A percentile compares a stretch with the other conserved stretches of the same genome.
Conservation (phyloP, 768 basidiomycete species). For the Phallus indusiatus region DNA sequence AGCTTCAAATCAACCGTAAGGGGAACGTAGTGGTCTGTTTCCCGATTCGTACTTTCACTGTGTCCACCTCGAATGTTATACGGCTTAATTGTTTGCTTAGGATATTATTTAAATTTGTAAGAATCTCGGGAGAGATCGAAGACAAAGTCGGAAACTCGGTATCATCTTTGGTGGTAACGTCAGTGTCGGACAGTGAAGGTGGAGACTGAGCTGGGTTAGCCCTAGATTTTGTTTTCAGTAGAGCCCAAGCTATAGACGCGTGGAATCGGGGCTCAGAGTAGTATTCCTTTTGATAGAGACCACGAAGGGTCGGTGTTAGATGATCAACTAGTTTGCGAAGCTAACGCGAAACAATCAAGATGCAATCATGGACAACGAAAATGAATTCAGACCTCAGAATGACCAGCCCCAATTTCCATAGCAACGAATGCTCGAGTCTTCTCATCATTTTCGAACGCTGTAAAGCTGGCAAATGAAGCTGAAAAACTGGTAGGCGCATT, state of each 20-base stretch:
- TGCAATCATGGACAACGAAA: not conserved
- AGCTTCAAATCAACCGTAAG: constrained; percentile 10
- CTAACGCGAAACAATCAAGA: constrained; percentile 30
- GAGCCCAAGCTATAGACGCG: constrained; percentile 81
- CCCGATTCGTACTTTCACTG: constrained; percentile 60
- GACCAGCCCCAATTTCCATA: constrained; percentile 77
- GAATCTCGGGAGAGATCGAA: constrained; percentile 37
- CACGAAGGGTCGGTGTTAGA: constrained; percentile 47
- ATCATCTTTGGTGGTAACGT: not conserved
- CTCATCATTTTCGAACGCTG: constrained; percentile 72
- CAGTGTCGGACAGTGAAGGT: not conserved
- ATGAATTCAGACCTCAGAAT: constrained; percentile 50
- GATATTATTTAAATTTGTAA: constrained; percentile 40
- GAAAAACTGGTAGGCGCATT: constrained; percentile 41
- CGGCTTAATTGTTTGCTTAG: constrained; percentile 34
- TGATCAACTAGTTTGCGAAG: constrained; percentile 43
- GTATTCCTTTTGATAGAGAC: constrained; percentile 67
- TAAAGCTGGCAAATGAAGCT: constrained; percentile 63
- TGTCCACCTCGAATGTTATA: constrained; percentile 40
- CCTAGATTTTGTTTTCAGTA: constrained; percentile 34
- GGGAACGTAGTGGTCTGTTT: constrained; percentile 50
- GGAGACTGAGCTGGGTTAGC: not conserved
- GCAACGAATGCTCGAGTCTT: constrained; percentile 71
- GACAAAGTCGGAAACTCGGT: constrained; percentile 39
- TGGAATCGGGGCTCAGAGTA: constrained; percentile 80